These are phyloP conservation scores for barrel medic (Medicago truncatula) DNA, from an alignment of 306 rosid species.

Conservation along the genomic window MtrunA17r5.0-ANR NC_053049.1:18028501-18029000, in stretches of 20 bases:
- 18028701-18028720: background rate
- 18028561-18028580: slow-evolving; percentile 24
- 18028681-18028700: slow-evolving; percentile 36
- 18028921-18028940: background rate
- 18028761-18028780: too few relatives aligned
- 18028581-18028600: slow-evolving; percentile 12
- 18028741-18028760: too few relatives aligned
- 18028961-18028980: background rate
- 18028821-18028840: background rate
- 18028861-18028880: slow-evolving; percentile 40
- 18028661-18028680: slow-evolving; percentile 7
- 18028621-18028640: slow-evolving; percentile 10
- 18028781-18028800: background rate
- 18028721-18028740: too few relatives aligned
- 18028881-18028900: slow-evolving; percentile 33
- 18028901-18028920: slow-evolving; percentile 9
- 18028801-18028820: background rate
- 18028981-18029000: background rate
- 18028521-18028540: slow-evolving; percentile 34
- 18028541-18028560: slow-evolving; percentile 37
- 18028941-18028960: background rate
- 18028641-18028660: background rate
- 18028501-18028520: slow-evolving; percentile 26
- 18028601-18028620: slow-evolving; percentile 21
- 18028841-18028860: slow-evolving; percentile 22